Conservation (phyloP, 192 early-diverging fungal genomes). For the Coemansia sp. region DNA sequence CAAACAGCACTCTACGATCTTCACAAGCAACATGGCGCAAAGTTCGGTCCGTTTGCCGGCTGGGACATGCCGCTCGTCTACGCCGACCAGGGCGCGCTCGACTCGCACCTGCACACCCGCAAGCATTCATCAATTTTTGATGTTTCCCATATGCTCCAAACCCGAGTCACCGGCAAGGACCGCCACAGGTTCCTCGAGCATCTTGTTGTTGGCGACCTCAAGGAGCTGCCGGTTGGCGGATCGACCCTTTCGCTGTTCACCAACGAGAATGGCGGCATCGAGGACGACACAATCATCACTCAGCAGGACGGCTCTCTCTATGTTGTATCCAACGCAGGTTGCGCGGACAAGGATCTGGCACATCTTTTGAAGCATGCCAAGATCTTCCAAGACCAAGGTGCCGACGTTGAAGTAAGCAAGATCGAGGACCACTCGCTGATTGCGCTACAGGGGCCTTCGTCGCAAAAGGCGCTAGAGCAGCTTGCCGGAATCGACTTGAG, state of each 20-base stretch:
- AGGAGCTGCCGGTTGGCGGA: conserved; percentile 74
- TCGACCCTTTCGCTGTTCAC: conserved; percentile 93
- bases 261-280: conserved; percentile 95
- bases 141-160: conserved; percentile 98
- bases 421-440: conserved; percentile 87
- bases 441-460: conserved; percentile 91
- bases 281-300: conserved; percentile 97
- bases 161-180: conserved; percentile 86
- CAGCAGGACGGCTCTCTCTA: conserved; percentile 81
- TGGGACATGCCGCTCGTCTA: conserved; percentile 98
- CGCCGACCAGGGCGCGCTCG: conserved; percentile 77
- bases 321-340: conserved; percentile 95
- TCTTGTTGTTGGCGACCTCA: conserved; percentile 85
- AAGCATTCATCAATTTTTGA: conserved; percentile 93
- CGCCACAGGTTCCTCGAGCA: conserved; percentile 85
- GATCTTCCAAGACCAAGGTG: conserved; percentile 83
- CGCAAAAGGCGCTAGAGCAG: conserved; percentile 68
- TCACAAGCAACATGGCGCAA: conserved; percentile 88
- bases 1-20: conserved; percentile 90
- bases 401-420: conserved; percentile 83
- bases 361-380: conserved; percentile 83
- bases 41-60: conserved; percentile 98
- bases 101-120: conserved; percentile 89
- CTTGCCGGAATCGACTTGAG: conserved; percentile 62
- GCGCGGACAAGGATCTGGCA: conserved; percentile 93